Base-by-base conservation (phyloP, 2,329 filamentous ascomycete genomes). In the Neopestalotiopsis clavispora region DNA sequence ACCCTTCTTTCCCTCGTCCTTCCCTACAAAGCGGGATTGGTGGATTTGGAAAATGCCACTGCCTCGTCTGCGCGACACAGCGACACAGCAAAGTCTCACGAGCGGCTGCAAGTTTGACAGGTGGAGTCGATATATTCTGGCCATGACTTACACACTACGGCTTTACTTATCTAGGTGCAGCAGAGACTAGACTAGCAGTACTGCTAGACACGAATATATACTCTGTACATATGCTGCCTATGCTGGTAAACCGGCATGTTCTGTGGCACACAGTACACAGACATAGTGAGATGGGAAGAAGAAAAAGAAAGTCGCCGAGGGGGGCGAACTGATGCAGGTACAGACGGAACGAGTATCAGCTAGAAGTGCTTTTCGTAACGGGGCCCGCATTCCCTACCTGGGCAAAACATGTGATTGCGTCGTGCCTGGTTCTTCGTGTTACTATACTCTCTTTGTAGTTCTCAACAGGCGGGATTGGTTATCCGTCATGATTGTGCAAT, bases 31-130 rank as follows among this genome's bases (percentile, higher is more conserved):
- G n/a, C 28, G 28, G 32, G 14, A 62, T 62, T 62, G 59, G 59
- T 62, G 59, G 59, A 62, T 30, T 28, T 28, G n/a, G 23, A 59
- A 34, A 62, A 34, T 62, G 32, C 59, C 59, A 62, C 32, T 38
- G 20, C n/a, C 23, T 23, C 10, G 45, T 52, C 45, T 52, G 45
- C 45, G 45, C 45, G 45, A 59, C 23, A 59, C 57, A 34, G 59
- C 7, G 13, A 30, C 14, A 40, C 23, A 28, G 23, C 23, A 28
- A 28, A 28, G 59, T 30, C 59, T 34, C 34, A 20, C 12, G 14
- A 40, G 59, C n/a, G 28, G 59, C 34, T 34, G 59, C 59, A 62
- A 13, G 32, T 62, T 40, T 62, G 59, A 62, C 59, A 62, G 59
- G 32, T 62, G 59, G 59, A 28, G 34, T 30, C 59, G 23, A 59